These are phyloP conservation scores for Suillus subalutaceus DNA, from an alignment of 768 basidiomycete species.

Conservation along the genomic window DNA sequence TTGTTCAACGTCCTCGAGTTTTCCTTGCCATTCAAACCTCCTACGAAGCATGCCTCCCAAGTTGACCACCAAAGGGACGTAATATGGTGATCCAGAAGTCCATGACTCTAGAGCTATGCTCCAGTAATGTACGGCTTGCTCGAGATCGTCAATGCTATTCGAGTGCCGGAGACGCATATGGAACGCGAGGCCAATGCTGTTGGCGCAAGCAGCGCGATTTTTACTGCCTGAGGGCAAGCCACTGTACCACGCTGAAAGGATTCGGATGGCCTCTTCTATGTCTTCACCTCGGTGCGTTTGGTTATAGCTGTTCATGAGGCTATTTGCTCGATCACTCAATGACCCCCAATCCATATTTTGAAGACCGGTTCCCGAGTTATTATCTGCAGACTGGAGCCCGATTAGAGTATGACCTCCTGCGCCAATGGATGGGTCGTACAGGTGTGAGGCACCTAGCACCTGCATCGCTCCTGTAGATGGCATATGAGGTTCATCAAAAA, in stretches of 20 bases:
- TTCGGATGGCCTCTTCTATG: constrained; percentile 28
- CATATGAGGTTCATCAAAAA: background rate
- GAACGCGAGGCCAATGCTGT: constrained; percentile 25
- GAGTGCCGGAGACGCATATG: constrained; percentile 26
- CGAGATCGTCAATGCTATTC: constrained; percentile 24
- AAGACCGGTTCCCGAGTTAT: background rate
- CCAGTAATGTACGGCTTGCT: constrained; percentile 21
- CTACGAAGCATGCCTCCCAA: constrained; percentile 23
- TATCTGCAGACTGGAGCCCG: background rate
- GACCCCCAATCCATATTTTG: background rate
- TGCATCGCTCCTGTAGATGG: constrained; percentile 2
- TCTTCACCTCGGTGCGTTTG: constrained; percentile 25
- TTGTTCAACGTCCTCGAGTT: constrained; percentile 21
- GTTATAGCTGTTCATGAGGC: constrained; percentile 25
- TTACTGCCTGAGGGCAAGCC: constrained; percentile 23
- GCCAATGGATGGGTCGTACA: background rate
- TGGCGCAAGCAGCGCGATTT: constrained; percentile 17
- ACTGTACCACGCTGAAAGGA: constrained; percentile 20
- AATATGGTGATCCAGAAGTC: constrained; percentile 17
- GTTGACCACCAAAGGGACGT: constrained; percentile 20
- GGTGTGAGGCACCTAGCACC: background rate
- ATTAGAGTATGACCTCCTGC: background rate
- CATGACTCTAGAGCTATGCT: constrained; percentile 17
- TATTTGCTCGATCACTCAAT: constrained; percentile 7
- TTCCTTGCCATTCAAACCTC: constrained; percentile 22